A percentile compares a stretch with the other conserved stretches of the same genome.
Evolutionary conservation across 768 basidiomycete genomes (phyloP).

Genomic region (Suillus paluster): DNA sequence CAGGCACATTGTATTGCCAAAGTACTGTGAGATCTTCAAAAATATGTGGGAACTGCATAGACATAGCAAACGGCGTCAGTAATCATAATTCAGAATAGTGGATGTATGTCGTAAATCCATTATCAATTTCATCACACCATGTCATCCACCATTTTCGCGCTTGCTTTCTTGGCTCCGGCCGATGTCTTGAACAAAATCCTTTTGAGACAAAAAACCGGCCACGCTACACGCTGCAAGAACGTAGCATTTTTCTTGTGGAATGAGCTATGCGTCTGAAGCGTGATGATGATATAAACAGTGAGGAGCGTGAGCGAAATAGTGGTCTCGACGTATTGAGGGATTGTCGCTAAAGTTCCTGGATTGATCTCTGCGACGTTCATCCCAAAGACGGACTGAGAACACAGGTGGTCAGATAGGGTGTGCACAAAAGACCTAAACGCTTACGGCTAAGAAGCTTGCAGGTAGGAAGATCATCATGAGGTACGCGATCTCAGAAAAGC

Average conservation of each 20-base stretch:
- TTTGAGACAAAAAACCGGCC: constrained; percentile 24
- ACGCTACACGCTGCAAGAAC: constrained; percentile 15
- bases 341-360: constrained; percentile 26
- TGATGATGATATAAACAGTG: constrained; percentile 60
- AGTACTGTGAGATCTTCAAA: too few species aligned
- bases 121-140: too few species aligned
- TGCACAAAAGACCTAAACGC: background rate
- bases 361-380: constrained; percentile 39
- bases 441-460: constrained; percentile 38
- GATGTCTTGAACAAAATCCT: background rate
- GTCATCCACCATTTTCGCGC: too few species aligned
- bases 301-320: constrained; percentile 54
- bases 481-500: constrained; percentile 42
- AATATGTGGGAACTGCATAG: too few species aligned
- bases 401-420: background rate
- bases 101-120: too few species aligned
- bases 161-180: too few species aligned
- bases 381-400: constrained; percentile 20
- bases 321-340: constrained; percentile 45
- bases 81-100: too few species aligned
- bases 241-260: constrained; percentile 15
- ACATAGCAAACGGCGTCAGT: too few species aligned
- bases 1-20: too few species aligned
- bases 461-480: constrained; percentile 60
- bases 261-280: constrained; percentile 42